Base-by-base conservation (phyloP, 2,329 filamentous ascomycete genomes). In the Arthrobotrys entomopaga region DNA sequence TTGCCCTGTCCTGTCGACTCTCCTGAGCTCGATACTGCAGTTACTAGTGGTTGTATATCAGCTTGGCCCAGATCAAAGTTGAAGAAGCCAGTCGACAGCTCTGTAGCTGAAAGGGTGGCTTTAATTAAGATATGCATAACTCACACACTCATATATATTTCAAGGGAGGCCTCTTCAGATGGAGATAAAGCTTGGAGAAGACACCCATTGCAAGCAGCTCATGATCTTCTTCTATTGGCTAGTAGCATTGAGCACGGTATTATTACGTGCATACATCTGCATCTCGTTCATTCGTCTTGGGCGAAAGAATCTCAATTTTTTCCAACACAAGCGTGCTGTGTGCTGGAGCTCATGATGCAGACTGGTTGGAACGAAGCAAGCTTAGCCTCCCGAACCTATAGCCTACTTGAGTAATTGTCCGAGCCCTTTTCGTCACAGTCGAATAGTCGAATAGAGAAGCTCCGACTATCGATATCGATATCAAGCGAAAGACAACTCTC, bases 181-280 rank as follows among this genome's bases (percentile, higher is more conserved):
- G 15, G 13, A 46, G 42, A 15, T 46, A n/a, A 19, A 46, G n/a
- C n/a, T n/a, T n/a, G n/a, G n/a, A n/a, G n/a, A n/a, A n/a, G n/a
- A n/a, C n/a, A n/a, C n/a, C n/a, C n/a, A n/a, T n/a, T n/a, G n/a
- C 8, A 16, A 5, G n/a, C 20, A 48, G 19, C 40, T 26, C 24
- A 52, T 59, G 61, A 48, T 34, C 34, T 26, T 42, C 42, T 26
- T 67, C 56, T 34, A 67, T 67, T 60, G 56, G 64, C 34, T 54
- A 54, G 54, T 43, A 50, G 19, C 19, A 24, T 50, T n/a, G 24
- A 15, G 11, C 24, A 19, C 20, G n/a, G 40, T 49, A 69, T 22
- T 49, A 61, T 56, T 61, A 29, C 56, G 48, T 61, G 65, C 65
- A 69, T 69, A 43, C 65, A 69, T 69, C 29, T 43, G 13, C 15